Base-by-base conservation (phyloP, 2,329 filamentous ascomycete species). In the Hypoxylon sp. region DNA sequence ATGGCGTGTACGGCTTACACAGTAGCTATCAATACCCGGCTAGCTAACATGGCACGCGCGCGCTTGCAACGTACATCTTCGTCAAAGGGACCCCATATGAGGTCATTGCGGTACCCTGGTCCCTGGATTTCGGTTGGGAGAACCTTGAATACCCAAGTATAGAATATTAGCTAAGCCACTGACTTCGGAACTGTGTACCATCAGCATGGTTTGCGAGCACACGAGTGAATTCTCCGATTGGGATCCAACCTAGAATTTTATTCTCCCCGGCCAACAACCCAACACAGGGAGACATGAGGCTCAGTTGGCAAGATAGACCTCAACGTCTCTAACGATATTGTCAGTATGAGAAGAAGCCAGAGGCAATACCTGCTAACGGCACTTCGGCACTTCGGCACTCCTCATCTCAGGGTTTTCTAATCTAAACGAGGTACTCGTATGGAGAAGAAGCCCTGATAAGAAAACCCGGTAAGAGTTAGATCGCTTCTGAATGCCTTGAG, bases 191-290 rank as follows among this genome's bases (percentile, higher is more conserved):
- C 61, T 38, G 12, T 24, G 50, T 59, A 42, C 36, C 28, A 44
- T 12, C n/a, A 28, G 32, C 26, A 54, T 56, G 52, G 45, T 38
- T 61, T 50, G 36, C 28, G 44, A 48, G 53, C 61, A 60, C 36
- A 50, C 28, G 24, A 51, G 46, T 55, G 50, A 67, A 69, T 60
- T 69, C 54, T 69, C 67, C 67, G 64, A 69, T 67, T 67, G 67
- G 67, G 36, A 64, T 51, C 26, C 32, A 22, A 28, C 46, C 61
- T 38, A 50, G 18, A 33, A 56, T 48, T 63, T 54, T 53, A 53
- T 14, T 45, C 61, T 65, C 58, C 63, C 66, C 66, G 59, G 57
- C 54, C 42, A 53, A 22, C 26, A 53, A 55, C 16, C 24, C 30
- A 45, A 24, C 33, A 46, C 33, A 48, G 38, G 50, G 48, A 33